Percentiles rank a stretch among this genome's conserved stretches.
Evolutionary conservation across 495 filamentous ascomycete genomes (phyloP).

Genomic region (Cryomyces antarcticus): DNA sequence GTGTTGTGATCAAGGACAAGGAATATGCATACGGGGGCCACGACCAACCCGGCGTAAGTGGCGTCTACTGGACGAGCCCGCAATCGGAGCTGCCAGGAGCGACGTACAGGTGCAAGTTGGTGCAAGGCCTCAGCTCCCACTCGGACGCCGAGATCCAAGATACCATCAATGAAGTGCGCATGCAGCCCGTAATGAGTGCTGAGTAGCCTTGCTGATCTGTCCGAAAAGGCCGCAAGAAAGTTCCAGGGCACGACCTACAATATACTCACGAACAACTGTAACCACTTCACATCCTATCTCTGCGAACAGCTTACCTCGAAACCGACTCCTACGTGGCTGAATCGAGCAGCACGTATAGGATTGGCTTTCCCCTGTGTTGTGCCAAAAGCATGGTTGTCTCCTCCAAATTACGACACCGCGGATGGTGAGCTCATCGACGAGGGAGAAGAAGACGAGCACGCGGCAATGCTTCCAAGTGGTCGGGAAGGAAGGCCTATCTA

Average conservation of each 20-base stretch:
- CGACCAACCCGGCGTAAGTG: slow-evolving; percentile 39
- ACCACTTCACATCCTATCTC: slow-evolving; percentile 57
- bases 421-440: slow-evolving; percentile 47
- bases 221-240: slow-evolving; percentile 29
- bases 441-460: slow-evolving; percentile 29
- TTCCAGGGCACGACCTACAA: slow-evolving; percentile 57
- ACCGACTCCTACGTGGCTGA: slow-evolving; percentile 48
- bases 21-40: slow-evolving; percentile 79
- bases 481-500: not conserved
- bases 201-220: too few species aligned
- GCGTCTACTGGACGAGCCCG: slow-evolving; percentile 60
- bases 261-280: slow-evolving; percentile 60
- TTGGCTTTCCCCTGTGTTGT: slow-evolving; percentile 60
- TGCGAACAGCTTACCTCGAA: slow-evolving; percentile 42
- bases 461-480: slow-evolving; percentile 28
- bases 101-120: slow-evolving; percentile 44
- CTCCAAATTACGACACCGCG: slow-evolving; percentile 50
- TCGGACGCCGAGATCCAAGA: slow-evolving; percentile 41
- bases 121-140: slow-evolving; percentile 51
- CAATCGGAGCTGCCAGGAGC: slow-evolving; percentile 47
- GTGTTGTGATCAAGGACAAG: slow-evolving; percentile 50
- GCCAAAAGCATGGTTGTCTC: slow-evolving; percentile 55
- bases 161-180: slow-evolving; percentile 31
- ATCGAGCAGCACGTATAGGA: slow-evolving; percentile 60
- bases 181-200: not conserved